Evolutionary conservation across 371 early-diverging fungal genomes (phyloP), one percentile per base, ranked within the genome.

Genomic region (Batkoa obscura): DNA sequence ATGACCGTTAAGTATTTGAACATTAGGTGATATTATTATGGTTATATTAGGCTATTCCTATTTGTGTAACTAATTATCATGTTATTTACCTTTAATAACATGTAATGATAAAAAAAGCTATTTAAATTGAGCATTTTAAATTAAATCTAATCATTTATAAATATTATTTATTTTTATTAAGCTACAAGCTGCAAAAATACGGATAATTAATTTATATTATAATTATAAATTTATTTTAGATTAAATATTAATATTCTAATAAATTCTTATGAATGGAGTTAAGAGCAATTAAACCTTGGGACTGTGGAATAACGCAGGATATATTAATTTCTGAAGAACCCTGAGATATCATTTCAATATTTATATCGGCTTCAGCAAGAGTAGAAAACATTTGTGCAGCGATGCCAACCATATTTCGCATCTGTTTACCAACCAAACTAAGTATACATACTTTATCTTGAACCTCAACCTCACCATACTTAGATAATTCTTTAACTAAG

Each of bases 291-390:
- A 73, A 59, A 0, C 89, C 81, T 50, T 74, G 72, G n/a, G 61
- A 51, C 59, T 82, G 83, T 34, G 78, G 77, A 64, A 95, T 88
- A 5, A 98, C 94, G 62, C 98, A 98, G 39, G 88, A 88, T 54
- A 96, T 94, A 64, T 95, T 96, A 67, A 95, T 95, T 70, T 96
- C 96, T 1, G 83, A 83, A 10, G 93, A 86, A 43, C 98, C 96
- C 70, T 96, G 96, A 8, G 90, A 90, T 59, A 96, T 94, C 92
- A 96, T 98, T 67, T 96, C 96, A 58, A 98, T 92, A 64, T 94
- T 98, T 62, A 95, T 84, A 54, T 80, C 74, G 51, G 86, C 80
- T 45, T 76, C 78, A 17, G 94, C 94, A 50, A 98, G 69, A 0
- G 88, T 86, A 23, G 76, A 73, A 67, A 98, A 96, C 91, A 98